Evolutionary conservation across 2,329 filamentous ascomycete genomes (phyloP).

Genomic region (Trichoderma semiorbis): DNA sequence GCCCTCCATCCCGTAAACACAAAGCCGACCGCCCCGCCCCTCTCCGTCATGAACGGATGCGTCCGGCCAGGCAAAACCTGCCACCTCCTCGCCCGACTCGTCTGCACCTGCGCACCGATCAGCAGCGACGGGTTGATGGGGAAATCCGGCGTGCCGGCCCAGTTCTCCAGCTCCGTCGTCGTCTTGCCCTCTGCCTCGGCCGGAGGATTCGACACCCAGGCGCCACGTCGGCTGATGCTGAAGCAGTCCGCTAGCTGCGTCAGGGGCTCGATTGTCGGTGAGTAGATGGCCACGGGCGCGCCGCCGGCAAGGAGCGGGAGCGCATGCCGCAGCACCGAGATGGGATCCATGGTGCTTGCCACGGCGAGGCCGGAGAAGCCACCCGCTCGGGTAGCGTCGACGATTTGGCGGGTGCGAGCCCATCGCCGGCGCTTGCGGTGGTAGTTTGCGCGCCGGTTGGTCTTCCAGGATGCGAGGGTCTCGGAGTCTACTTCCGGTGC

Average conservation of each 20-base stretch:
- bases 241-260: conserved; percentile 78
- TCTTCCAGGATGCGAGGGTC: conserved; percentile 68
- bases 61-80: conserved; percentile 90
- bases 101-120: conserved; percentile 77
- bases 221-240: conserved; percentile 72
- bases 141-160: conserved; percentile 69
- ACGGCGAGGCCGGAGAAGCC: conserved; percentile 81
- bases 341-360: conserved; percentile 76
- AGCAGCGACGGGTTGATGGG: conserved; percentile 83
- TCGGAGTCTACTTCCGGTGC: conserved; percentile 58
- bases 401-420: conserved; percentile 66
- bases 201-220: conserved; percentile 61
- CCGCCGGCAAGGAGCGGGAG: conserved; percentile 81
- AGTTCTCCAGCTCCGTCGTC: conserved; percentile 50
- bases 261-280: conserved; percentile 74
- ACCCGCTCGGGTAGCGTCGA: conserved; percentile 70
- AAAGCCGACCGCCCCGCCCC: conserved; percentile 86
- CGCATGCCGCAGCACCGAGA: conserved; percentile 68
- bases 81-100: conserved; percentile 73
- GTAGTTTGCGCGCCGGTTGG: conserved; percentile 77
- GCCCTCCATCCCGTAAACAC: conserved; percentile 81
- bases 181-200: conserved; percentile 43
- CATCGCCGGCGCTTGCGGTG: conserved; percentile 85
- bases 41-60: conserved; percentile 88
- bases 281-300: conserved; percentile 82